These are phyloP conservation scores for Trichosporon inkin DNA, from an alignment of 1,284 basidiomycete species.

Conservation along the genomic window DNA sequence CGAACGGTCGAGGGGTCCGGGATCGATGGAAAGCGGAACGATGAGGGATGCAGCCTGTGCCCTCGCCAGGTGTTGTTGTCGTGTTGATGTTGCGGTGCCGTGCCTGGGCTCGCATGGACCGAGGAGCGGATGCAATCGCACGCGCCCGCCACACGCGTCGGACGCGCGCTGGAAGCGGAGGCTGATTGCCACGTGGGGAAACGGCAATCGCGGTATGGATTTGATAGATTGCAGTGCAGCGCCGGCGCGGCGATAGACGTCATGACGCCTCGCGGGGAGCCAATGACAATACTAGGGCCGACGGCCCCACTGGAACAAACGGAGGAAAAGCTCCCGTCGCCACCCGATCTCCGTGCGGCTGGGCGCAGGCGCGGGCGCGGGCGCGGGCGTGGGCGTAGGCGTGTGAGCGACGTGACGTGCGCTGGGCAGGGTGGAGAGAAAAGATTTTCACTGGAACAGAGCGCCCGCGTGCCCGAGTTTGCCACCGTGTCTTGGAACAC, in stretches of 20 bases:
- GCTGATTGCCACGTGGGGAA: neutral
- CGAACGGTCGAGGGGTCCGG: neutral
- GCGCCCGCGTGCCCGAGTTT: neutral
- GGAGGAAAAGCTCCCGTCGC: neutral
- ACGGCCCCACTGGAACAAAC: neutral
- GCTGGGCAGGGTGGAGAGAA: neutral
- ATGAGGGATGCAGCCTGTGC: neutral
- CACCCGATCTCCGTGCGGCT: neutral
- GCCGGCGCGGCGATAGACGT: neutral
- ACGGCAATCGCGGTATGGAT: neutral
- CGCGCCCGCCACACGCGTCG: neutral
- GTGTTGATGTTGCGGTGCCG: neutral
- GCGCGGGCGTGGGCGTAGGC: neutral
- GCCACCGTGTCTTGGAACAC: too few species aligned
- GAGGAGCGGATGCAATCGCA: neutral
- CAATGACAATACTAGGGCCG: neutral
- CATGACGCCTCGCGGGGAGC: neutral
- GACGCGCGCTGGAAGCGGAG: neutral
- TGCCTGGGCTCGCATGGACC: neutral
- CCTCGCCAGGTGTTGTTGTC: conserved; percentile 11
- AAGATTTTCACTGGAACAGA: conserved; percentile 6
- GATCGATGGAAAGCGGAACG: neutral
- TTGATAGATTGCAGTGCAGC: neutral
- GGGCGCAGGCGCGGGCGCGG: neutral
- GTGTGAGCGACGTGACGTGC: neutral